Evolutionary conservation across 208 protist genomes (phyloP).

Genomic region (Tritrichomonas musculus): DNA sequence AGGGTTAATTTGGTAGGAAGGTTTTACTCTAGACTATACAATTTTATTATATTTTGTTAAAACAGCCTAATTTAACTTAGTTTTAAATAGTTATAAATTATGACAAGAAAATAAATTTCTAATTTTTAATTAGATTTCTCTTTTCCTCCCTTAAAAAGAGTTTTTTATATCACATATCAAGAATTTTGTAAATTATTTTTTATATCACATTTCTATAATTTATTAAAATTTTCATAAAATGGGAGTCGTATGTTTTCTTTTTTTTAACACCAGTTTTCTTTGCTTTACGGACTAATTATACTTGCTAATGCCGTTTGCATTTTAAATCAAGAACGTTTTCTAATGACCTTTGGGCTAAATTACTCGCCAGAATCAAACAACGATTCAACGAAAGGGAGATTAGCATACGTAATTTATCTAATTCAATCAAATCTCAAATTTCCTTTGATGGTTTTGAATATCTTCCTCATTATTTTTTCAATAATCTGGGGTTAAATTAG

Average conservation of each 20-base stretch:
- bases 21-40: too few relatives aligned
- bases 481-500: not conserved
- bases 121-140: not conserved
- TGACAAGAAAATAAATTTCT: too few relatives aligned
- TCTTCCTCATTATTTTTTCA: not conserved
- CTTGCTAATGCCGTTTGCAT: conserved; percentile 20
- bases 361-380: not conserved
- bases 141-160: not conserved
- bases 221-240: not conserved
- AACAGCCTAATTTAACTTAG: too few relatives aligned
- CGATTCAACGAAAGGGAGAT: not conserved
- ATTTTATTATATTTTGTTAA: too few relatives aligned
- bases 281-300: not conserved
- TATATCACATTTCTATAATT: not conserved
- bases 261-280: not conserved
- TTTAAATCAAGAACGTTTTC: conserved; percentile 15
- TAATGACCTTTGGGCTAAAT: not conserved
- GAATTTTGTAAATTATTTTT: not conserved
- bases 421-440: not conserved
- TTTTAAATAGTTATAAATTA: too few relatives aligned
- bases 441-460: not conserved
- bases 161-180: not conserved
- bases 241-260: not conserved
- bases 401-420: not conserved
- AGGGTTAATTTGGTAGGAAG: too few relatives aligned